Percentiles rank a stretch among this genome's conserved stretches.
phyloP scores from a whole-genome alignment of 176 grass and related monocot species.

The Eleusine indica region DNA sequence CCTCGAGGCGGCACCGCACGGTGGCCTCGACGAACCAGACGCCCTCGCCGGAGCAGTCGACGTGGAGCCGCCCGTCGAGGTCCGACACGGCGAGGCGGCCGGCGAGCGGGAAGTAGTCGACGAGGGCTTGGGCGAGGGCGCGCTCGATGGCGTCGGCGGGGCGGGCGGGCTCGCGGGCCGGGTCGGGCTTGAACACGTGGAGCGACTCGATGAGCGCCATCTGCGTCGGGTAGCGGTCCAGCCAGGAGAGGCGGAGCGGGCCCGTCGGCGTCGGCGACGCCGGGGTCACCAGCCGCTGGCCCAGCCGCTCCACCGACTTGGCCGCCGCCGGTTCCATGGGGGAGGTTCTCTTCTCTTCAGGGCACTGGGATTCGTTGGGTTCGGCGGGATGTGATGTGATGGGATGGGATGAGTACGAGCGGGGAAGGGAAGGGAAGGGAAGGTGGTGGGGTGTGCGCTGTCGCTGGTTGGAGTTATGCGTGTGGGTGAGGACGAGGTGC shows the following conservation, averaged over 20 bases:
- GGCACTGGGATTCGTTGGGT: neutral
- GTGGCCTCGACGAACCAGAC: conserved; percentile 87
- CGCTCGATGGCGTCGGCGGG: conserved; percentile 46
- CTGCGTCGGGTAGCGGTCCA: conserved; percentile 96
- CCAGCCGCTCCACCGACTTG: conserved; percentile 58
- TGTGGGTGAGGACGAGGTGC: neutral
- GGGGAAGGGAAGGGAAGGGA: neutral
- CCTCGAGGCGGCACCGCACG: conserved; percentile 54
- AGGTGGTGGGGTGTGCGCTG: conserved; percentile 24
- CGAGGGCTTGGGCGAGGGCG: conserved; percentile 62
- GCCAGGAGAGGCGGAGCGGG: conserved; percentile 77
- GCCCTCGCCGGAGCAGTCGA: conserved; percentile 63
- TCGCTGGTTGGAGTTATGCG: conserved; percentile 17
- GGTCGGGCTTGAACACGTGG: conserved; percentile 80
- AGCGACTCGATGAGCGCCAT: conserved; percentile 96
- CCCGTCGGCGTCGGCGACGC: conserved; percentile 54
- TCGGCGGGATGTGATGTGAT: neutral
- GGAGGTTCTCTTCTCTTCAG: neutral
- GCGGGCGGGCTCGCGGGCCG: conserved; percentile 2
- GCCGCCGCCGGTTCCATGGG: conserved; percentile 25
- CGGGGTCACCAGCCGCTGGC: conserved; percentile 67
- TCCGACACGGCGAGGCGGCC: conserved; percentile 58
- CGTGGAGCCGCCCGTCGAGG: conserved; percentile 48
- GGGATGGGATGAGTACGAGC: too few species aligned
- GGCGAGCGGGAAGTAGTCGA: conserved; percentile 83